phyloP scores from a whole-genome alignment of 805 yeast species.

The Candida takata region DNA sequence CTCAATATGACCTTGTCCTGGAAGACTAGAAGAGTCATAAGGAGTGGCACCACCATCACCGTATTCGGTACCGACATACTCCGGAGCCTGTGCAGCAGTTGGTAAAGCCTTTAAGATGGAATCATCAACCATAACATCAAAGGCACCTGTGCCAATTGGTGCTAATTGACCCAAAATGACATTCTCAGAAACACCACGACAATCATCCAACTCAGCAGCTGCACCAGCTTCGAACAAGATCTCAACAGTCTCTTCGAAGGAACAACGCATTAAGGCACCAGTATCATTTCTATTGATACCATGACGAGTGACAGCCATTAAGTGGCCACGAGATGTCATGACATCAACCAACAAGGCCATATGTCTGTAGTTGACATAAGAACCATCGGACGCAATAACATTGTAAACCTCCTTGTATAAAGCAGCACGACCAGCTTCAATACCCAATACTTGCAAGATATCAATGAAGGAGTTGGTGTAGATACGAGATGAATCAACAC shows the following conservation, averaged over 20 bases:
- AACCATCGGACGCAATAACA: slow-evolving; percentile 99
- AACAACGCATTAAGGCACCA: slow-evolving; percentile 98
- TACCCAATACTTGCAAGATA: slow-evolving; percentile 89
- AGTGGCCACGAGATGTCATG: slow-evolving; percentile 96
- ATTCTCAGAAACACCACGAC: slow-evolving; percentile 97
- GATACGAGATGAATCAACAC: slow-evolving; percentile 85
- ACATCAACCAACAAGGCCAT: slow-evolving; percentile 96
- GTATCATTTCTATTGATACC: slow-evolving; percentile 98
- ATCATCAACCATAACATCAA: slow-evolving; percentile 93
- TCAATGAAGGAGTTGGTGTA: slow-evolving; percentile 97
- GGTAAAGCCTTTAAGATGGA: slow-evolving; percentile 55
- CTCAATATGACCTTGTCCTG: slow-evolving; percentile 51
- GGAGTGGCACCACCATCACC: slow-evolving; percentile 81
- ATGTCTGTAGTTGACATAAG: slow-evolving; percentile 97
- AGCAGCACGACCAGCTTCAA: slow-evolving; percentile 96
- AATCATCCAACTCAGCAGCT: slow-evolving; percentile 94
- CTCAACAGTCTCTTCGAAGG: slow-evolving; percentile 98
- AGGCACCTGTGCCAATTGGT: slow-evolving; percentile 97
- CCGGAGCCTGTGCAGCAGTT: slow-evolving; percentile 30
- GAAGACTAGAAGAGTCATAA: slow-evolving; percentile 75
- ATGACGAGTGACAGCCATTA: slow-evolving; percentile 98
- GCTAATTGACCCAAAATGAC: slow-evolving; percentile 98
- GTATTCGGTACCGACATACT: slow-evolving; percentile 31
- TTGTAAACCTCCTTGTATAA: slow-evolving; percentile 90
- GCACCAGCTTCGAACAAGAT: slow-evolving; percentile 97